Conservation (phyloP, 2,329 filamentous ascomycete species). For the Plenodomus lindquistii region DNA sequence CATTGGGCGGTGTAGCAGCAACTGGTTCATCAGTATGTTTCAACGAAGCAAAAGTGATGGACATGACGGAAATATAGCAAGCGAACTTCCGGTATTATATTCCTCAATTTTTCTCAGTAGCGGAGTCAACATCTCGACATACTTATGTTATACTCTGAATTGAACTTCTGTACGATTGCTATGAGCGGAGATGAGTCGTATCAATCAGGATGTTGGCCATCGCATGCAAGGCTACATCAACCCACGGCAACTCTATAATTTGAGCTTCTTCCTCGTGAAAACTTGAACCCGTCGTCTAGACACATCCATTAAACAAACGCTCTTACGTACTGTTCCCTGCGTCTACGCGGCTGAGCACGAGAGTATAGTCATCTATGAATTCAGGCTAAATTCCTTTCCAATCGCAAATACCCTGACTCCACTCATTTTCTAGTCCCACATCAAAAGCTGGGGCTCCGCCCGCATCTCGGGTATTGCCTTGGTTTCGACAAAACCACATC, state of each 20-base stretch:
- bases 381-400: neutral
- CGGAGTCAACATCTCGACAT: too few relatives aligned
- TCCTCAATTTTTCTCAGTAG: too few relatives aligned
- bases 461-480: slow-evolving; percentile 14
- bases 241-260: too few relatives aligned
- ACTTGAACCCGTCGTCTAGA: neutral
- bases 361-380: neutral
- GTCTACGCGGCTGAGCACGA: neutral
- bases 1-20: neutral
- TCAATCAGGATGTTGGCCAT: too few relatives aligned
- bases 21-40: neutral
- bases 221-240: too few relatives aligned
- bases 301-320: neutral
- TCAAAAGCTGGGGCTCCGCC: slow-evolving; percentile 16
- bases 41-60: neutral
- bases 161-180: too few relatives aligned
- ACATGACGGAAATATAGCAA: neutral
- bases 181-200: too few relatives aligned
- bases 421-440: neutral
- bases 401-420: neutral
- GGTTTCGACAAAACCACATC: slow-evolving; percentile 1
- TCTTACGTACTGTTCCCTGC: neutral
- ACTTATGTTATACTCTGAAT: too few relatives aligned
- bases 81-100: too few relatives aligned
- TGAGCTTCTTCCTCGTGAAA: neutral